Evolutionary conservation across 441 rosid species (phyloP), one percentile per base, ranked within the genome.

Genomic region (Biscutella auriculata): DNA sequence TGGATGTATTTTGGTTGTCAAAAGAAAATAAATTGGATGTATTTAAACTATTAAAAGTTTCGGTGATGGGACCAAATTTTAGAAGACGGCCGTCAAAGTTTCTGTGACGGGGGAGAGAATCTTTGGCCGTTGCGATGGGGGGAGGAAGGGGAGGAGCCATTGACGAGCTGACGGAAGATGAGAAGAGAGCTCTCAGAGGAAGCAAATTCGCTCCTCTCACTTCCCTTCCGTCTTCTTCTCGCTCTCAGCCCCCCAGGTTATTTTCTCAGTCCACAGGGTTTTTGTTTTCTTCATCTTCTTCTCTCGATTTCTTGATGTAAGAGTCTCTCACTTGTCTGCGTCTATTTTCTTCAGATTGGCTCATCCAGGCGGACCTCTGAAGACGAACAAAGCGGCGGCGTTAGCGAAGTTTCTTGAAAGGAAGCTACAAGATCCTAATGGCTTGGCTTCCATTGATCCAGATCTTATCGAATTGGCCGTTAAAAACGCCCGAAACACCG

Each of bases 141-240:
- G 54, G 41, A 13, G 39, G 57, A 26, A n/a, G n/a, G n/a, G 75
- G 71, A 53, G 43, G 39, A 54, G 59, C 57, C 33, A 70, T 56
- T 36, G 88, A 82, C 60, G 87, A 62, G 43, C 76, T 87, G 32
- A 85, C 78, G 70, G 97, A 84, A 73, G 93, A 91, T 68, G 96
- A 85, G 56, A 81, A 70, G 67, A 81, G 40, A 70, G 96, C 96
- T 41, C 79, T 91, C 2, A 76, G 95, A 47, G 98, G 95, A 41
- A 88, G 93, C 85, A 88, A 88, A 59, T 91, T 91, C 67, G 93
- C 88, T 45, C 89, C 91, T n/a, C 87, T 81, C 5, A 82, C 87
- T 52, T 65, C 70, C 32, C 77, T 82, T 47, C 67, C 72, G 0
- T 61, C 72, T 6, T 54, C 72, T 26, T 68, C 72, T 45, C 58